Evolutionary conservation across 352 stramenopile species (phyloP).

Genomic region (Phytophthora quininea): DNA sequence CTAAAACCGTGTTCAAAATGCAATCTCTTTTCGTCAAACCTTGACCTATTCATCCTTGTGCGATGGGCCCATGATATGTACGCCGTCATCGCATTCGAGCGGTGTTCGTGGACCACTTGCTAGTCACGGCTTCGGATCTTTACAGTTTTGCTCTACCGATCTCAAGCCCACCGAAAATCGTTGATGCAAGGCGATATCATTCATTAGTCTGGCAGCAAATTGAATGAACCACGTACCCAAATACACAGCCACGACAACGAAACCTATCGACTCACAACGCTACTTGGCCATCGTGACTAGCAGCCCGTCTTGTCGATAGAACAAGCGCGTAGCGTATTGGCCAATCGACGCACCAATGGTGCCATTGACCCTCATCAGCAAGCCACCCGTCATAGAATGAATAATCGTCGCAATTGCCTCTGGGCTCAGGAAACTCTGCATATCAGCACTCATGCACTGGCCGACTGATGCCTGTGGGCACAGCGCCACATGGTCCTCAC

Average conservation of each 20-base stretch:
- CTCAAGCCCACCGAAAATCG: too few species aligned
- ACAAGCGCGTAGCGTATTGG: conserved; percentile 63
- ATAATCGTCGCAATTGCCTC: conserved; percentile 83
- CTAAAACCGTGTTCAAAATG: conserved; percentile 25
- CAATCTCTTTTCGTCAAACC: neutral
- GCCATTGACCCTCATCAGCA: conserved; percentile 85
- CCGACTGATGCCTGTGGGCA: conserved; percentile 58
- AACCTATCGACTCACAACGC: too few species aligned
- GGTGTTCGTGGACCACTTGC: conserved; percentile 34
- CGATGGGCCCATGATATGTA: conserved; percentile 17
- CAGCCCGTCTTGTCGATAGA: conserved; percentile 77
- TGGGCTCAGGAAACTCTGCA: conserved; percentile 73
- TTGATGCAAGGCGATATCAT: too few species aligned
- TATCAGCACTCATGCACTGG: conserved; percentile 71
- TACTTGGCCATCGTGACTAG: conserved; percentile 73
- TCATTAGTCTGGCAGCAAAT: too few species aligned
- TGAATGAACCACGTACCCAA: conserved; percentile 1
- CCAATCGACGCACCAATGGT: conserved; percentile 76
- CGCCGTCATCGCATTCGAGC: conserved; percentile 35
- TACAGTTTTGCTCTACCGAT: too few species aligned
- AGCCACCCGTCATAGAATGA: conserved; percentile 65
- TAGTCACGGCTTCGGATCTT: conserved; percentile 9
- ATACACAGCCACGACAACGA: neutral
- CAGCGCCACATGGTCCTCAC: conserved; percentile 54
- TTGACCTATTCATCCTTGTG: too few species aligned